Evolutionary conservation across 2,329 filamentous ascomycete genomes (phyloP).

Genomic region (Dactylellina cionopaga): DNA sequence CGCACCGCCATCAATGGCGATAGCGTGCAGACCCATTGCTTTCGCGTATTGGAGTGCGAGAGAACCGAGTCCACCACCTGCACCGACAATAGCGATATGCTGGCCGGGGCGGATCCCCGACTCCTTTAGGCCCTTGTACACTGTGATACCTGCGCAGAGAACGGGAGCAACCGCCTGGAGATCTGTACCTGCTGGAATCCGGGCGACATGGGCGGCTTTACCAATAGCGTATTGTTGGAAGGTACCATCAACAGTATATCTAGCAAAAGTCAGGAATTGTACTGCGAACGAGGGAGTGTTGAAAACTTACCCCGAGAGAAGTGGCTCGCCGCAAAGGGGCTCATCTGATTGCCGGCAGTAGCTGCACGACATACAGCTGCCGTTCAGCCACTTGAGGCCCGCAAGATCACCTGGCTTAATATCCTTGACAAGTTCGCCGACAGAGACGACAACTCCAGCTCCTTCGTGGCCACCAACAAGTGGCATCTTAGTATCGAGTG

Average conservation of each 20-base stretch:
- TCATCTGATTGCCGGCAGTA: conserved; percentile 79
- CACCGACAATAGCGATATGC: conserved; percentile 84
- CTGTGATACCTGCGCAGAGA: conserved; percentile 85
- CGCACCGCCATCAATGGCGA: conserved; percentile 83
- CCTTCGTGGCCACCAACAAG: conserved; percentile 84
- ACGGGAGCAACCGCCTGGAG: conserved; percentile 82
- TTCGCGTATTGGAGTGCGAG: conserved; percentile 77
- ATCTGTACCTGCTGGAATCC: conserved; percentile 78
- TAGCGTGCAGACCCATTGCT: conserved; percentile 83
- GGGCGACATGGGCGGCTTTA: conserved; percentile 84
- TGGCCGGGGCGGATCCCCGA: conserved; percentile 78
- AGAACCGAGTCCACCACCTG: conserved; percentile 82
- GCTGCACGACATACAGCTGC: conserved; percentile 81
- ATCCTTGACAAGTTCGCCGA: conserved; percentile 76
- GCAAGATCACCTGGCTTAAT: conserved; percentile 84
- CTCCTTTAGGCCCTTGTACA: conserved; percentile 92
- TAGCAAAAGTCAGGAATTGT: not conserved
- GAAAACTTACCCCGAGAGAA: conserved; percentile 77
- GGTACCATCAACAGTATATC: conserved; percentile 79
- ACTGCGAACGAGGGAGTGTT: not conserved
- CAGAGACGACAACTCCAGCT: conserved; percentile 77
- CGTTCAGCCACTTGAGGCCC: conserved; percentile 94
- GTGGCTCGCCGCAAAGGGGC: conserved; percentile 78
- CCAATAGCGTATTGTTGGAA: conserved; percentile 94
- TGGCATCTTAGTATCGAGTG: conserved; percentile 80